A percentile compares a stretch with the other conserved stretches of the same genome.
These are phyloP conservation scores for Nicotiana tabacum DNA, from an alignment of 257 asterid genomes.

Conservation along the genomic window DNA sequence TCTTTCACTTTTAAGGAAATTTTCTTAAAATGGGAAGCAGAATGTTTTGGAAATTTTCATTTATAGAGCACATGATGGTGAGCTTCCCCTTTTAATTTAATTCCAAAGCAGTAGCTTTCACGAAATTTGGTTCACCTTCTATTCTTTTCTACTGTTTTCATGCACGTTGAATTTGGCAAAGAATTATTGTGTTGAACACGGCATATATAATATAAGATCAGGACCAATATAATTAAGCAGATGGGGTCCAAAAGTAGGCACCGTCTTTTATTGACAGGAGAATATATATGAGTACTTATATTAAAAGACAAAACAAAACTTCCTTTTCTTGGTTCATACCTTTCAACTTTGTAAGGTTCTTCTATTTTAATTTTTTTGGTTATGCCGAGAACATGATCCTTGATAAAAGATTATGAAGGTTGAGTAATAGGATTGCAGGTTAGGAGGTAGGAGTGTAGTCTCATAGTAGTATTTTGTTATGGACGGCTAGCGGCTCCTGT, in stretches of 20 bases:
- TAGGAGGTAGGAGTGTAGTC: too few relatives aligned
- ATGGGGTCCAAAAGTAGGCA: conserved; percentile 31
- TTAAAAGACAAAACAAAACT: background rate
- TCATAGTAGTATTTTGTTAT: too few relatives aligned
- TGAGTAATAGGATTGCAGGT: too few relatives aligned
- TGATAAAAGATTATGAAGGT: too few relatives aligned
- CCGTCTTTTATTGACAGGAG: conserved; percentile 31
- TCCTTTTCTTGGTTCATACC: background rate
- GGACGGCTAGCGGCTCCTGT: too few relatives aligned
- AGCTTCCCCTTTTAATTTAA: background rate
- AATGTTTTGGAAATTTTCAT: background rate
- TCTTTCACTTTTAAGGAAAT: background rate
- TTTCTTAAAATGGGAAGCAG: background rate
- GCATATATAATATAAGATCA: background rate
- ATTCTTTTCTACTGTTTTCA: background rate
- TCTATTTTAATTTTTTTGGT: background rate
- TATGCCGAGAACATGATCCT: background rate
- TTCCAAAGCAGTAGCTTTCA: background rate
- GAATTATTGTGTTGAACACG: conserved; percentile 15
- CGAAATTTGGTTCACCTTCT: background rate
- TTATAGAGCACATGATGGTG: background rate
- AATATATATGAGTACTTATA: background rate
- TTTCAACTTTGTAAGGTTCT: background rate
- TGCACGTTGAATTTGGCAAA: conserved; percentile 8
- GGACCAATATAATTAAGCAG: background rate